A percentile compares a stretch with the other conserved stretches of the same genome.
phyloP scores from a whole-genome alignment of 306 rosid genomes.

The Lathyrus aphaca region DNA sequence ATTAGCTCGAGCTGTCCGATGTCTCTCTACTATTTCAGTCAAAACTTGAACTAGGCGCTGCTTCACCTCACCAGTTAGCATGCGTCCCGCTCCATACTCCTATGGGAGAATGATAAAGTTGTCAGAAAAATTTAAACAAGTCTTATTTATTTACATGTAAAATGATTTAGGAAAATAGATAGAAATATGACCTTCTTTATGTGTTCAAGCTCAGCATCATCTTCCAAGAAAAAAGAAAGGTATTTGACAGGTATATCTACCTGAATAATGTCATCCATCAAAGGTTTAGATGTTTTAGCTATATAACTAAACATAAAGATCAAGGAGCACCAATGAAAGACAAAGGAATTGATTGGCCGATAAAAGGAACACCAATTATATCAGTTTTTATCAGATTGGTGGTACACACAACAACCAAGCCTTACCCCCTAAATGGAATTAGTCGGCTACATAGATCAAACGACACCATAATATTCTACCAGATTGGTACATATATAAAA shows the following conservation, averaged over 20 bases:
- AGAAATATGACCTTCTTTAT: slow-evolving; percentile 59
- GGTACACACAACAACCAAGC: neutral
- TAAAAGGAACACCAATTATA: slow-evolving; percentile 2
- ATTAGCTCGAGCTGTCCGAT: slow-evolving; percentile 79
- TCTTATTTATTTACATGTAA: slow-evolving; percentile 9
- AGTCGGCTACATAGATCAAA: too few species aligned
- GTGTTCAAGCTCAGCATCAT: slow-evolving; percentile 76
- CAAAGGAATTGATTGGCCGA: slow-evolving; percentile 10
- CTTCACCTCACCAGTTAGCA: slow-evolving; percentile 97
- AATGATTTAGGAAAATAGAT: slow-evolving; percentile 10
- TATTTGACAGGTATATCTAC: slow-evolving; percentile 94
- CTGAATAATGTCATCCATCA: slow-evolving; percentile 47
- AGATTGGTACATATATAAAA: neutral
- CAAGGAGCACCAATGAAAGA: neutral
- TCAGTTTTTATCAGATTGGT: neutral
- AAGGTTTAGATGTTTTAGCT: slow-evolving; percentile 20
- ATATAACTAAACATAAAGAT: slow-evolving; percentile 21
- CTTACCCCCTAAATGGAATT: too few species aligned
- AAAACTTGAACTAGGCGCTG: slow-evolving; percentile 67
- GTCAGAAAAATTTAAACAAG: slow-evolving; percentile 27
- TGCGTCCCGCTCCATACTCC: slow-evolving; percentile 89
- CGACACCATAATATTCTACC: neutral
- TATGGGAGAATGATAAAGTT: slow-evolving; percentile 32
- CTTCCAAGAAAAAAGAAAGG: slow-evolving; percentile 80
- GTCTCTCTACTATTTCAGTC: slow-evolving; percentile 86